A percentile compares a stretch with the other conserved stretches of the same genome.
Evolutionary conservation across 768 basidiomycete species (phyloP).

Genomic region (Phylloporus sp.): DNA sequence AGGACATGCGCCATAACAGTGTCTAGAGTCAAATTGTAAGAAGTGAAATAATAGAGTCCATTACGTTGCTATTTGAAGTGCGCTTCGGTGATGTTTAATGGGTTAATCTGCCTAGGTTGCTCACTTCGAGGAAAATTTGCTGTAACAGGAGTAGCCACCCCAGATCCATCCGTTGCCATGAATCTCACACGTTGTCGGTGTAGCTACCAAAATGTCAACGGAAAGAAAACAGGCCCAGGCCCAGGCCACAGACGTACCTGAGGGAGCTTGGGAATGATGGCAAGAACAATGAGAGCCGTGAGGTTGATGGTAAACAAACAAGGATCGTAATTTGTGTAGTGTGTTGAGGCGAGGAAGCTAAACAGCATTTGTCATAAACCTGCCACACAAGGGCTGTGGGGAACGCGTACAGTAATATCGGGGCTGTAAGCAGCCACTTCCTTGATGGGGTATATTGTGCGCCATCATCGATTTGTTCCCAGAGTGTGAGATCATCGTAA

Average conservation of each 20-base stretch:
- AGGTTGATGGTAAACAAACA: constrained; percentile 92
- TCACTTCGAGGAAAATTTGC: constrained; percentile 56
- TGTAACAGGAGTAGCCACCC: constrained; percentile 62
- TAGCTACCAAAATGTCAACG: constrained; percentile 44
- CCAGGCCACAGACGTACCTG: constrained; percentile 48
- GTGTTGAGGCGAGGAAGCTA: constrained; percentile 95
- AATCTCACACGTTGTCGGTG: constrained; percentile 83
- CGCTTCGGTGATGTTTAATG: constrained; percentile 44
- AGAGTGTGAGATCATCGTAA: constrained; percentile 95
- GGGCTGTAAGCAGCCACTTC: constrained; percentile 92
- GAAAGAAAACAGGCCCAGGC: constrained; percentile 6
- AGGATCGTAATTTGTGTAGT: constrained; percentile 96
- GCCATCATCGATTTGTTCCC: constrained; percentile 99
- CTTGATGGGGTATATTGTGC: constrained; percentile 98
- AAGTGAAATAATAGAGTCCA: constrained; percentile 6
- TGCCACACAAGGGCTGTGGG: not conserved
- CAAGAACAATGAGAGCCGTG: constrained; percentile 66
- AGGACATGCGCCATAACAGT: constrained; percentile 11
- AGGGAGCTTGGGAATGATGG: constrained; percentile 94
- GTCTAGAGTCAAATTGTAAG: constrained; percentile 16
- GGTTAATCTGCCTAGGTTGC: constrained; percentile 23
- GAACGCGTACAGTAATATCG: constrained; percentile 75
- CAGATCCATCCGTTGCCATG: constrained; percentile 61
- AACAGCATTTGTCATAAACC: not conserved
- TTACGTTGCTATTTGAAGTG: constrained; percentile 36